Conservation (phyloP, 2,329 filamentous ascomycete genomes). For the Botrytis elliptica region DNA sequence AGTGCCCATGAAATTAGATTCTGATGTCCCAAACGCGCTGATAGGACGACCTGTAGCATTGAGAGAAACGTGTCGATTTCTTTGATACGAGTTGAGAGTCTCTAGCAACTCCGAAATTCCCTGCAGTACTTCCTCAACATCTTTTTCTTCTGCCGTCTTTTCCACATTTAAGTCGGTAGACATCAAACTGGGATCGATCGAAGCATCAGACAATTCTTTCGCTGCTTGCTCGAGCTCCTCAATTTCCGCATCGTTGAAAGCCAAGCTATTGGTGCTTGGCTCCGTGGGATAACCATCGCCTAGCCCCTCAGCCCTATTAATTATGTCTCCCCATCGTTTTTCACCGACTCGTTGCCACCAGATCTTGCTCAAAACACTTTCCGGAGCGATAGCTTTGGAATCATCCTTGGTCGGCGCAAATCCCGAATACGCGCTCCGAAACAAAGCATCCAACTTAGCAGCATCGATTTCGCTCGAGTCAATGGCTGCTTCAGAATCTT, state of each 20-base stretch:
- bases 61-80: constrained; percentile 71
- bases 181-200: constrained; percentile 56
- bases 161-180: constrained; percentile 43
- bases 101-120: constrained; percentile 75
- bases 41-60: constrained; percentile 60
- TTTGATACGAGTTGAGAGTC: constrained; percentile 74
- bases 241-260: constrained; percentile 26
- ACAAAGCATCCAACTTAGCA: constrained; percentile 70
- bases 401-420: constrained; percentile 78
- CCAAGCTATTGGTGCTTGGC: constrained; percentile 14
- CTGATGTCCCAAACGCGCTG: constrained; percentile 64
- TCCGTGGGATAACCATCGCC: constrained; percentile 17
- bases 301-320: constrained; percentile 43
- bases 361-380: constrained; percentile 63
- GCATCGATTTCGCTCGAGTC: constrained; percentile 56
- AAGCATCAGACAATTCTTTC: constrained; percentile 56
- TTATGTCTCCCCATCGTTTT: constrained; percentile 62
- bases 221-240: constrained; percentile 51
- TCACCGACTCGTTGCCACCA: constrained; percentile 76
- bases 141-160: constrained; percentile 56
- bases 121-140: constrained; percentile 66
- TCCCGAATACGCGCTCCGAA: constrained; percentile 74
- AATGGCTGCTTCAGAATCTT: constrained; percentile 51
- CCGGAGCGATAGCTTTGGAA: constrained; percentile 66
- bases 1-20: constrained; percentile 53